phyloP scores from a whole-genome alignment of 2,329 filamentous ascomycete species.

The Fusarium sp. region DNA sequence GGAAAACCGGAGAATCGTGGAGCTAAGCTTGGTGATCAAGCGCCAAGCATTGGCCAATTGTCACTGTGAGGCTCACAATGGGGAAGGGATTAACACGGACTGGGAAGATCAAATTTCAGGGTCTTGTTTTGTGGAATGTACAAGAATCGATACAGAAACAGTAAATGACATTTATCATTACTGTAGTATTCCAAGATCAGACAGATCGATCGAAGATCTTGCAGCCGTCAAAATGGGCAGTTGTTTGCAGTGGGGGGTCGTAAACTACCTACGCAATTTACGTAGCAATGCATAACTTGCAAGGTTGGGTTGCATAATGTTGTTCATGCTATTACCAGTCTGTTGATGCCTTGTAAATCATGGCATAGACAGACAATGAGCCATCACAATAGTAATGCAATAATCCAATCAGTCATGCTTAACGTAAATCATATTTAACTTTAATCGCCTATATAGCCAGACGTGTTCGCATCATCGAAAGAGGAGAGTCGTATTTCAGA shows the following conservation, averaged over 20 bases:
- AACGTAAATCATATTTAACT: constrained; percentile 9
- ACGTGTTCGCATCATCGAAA: constrained; percentile 30
- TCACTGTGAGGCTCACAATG: constrained; percentile 16
- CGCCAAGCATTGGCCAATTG: constrained; percentile 27
- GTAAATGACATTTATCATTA: not conserved
- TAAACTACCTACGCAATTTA: not conserved
- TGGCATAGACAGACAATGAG: not conserved
- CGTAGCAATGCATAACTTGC: constrained; percentile 21
- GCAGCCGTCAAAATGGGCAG: constrained; percentile 15
- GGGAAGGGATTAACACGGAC: constrained; percentile 34
- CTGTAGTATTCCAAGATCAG: not conserved
- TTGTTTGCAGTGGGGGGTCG: constrained; percentile 24
- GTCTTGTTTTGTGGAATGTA: constrained; percentile 29
- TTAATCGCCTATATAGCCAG: not conserved
- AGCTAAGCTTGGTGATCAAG: constrained; percentile 34
- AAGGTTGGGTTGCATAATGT: not conserved
- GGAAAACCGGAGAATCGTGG: constrained; percentile 37
- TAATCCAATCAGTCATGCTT: not conserved
- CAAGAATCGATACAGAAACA: constrained; percentile 25
- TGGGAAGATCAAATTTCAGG: constrained; percentile 26
- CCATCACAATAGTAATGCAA: not conserved
- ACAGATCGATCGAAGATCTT: constrained; percentile 37
- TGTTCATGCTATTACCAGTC: not conserved
- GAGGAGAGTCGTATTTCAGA: constrained; percentile 46
- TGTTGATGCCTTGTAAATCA: not conserved